Evolutionary conservation across 495 filamentous ascomycete species (phyloP).

Genomic region (Penicillium egyptiacum): DNA sequence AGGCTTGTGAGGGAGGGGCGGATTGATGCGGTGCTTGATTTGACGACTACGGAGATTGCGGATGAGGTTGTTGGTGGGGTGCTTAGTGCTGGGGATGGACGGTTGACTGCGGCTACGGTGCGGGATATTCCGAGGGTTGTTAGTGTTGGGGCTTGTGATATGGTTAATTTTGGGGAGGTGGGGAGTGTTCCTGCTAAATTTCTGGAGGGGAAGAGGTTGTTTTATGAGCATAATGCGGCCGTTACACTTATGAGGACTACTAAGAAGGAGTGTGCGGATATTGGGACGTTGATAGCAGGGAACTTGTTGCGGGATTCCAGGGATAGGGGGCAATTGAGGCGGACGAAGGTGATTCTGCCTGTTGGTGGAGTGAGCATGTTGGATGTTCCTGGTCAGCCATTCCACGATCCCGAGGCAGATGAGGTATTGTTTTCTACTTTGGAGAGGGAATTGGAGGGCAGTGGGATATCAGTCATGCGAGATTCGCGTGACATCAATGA

Average conservation of each 20-base stretch:
- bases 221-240: slow-evolving; percentile 63
- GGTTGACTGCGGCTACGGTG: slow-evolving; percentile 55
- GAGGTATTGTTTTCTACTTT: slow-evolving; percentile 46
- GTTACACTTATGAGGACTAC: slow-evolving; percentile 66
- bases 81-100: slow-evolving; percentile 52
- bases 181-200: slow-evolving; percentile 54
- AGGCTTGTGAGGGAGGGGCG: slow-evolving; percentile 51
- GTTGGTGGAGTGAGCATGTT: slow-evolving; percentile 52
- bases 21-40: slow-evolving; percentile 62
- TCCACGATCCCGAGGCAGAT: slow-evolving; percentile 48
- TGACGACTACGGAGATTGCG: slow-evolving; percentile 68
- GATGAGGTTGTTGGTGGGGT: slow-evolving; percentile 63
- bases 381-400: slow-evolving; percentile 36
- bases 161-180: slow-evolving; percentile 64
- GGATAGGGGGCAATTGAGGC: slow-evolving; percentile 28
- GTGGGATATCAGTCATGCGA: slow-evolving; percentile 34
- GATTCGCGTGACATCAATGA: slow-evolving; percentile 49
- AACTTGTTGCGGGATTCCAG: slow-evolving; percentile 38
- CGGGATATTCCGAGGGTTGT: slow-evolving; percentile 61
- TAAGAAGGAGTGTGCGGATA: slow-evolving; percentile 48
- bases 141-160: slow-evolving; percentile 64
- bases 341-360: slow-evolving; percentile 58
- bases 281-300: slow-evolving; percentile 53
- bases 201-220: slow-evolving; percentile 28
- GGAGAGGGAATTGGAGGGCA: slow-evolving; percentile 39